These are phyloP conservation scores for Solanum megistacrolobum DNA, from an alignment of 257 asterid species.

Conservation along the genomic window DNA sequence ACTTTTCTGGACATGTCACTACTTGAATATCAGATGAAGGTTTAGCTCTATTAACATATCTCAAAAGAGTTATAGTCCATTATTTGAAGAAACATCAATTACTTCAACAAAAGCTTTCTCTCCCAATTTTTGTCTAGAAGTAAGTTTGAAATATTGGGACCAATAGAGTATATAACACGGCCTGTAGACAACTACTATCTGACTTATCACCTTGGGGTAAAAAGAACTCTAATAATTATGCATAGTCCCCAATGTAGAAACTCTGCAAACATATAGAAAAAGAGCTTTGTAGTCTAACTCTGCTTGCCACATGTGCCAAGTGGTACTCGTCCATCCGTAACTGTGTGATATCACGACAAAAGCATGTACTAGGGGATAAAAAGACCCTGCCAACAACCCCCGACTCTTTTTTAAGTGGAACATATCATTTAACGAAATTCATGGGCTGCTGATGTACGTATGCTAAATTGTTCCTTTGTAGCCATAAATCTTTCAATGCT, in stretches of 20 bases:
- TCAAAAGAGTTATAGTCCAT: no score
- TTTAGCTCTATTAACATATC: no score
- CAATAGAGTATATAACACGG: no score
- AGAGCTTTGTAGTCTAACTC: background rate
- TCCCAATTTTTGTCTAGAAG: no score
- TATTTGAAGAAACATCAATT: no score
- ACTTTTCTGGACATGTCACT: no score
- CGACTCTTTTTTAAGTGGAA: background rate
- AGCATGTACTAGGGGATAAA: background rate
- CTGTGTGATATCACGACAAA: background rate
- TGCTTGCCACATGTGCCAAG: background rate
- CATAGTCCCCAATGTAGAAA: background rate
- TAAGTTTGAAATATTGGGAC: background rate
- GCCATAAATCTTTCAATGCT: background rate
- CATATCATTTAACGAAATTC: background rate
- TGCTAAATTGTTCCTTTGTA: background rate
- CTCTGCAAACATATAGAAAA: background rate
- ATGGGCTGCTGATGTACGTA: background rate
- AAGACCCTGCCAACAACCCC: background rate
- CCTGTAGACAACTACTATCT: background rate
- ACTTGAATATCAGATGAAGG: no score
- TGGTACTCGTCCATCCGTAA: background rate
- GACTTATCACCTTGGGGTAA: background rate
- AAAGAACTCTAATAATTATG: background rate
- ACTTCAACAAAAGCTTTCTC: no score